Conservation (phyloP, 192 early-diverging fungal species). For the Thamnidium elegans region DNA sequence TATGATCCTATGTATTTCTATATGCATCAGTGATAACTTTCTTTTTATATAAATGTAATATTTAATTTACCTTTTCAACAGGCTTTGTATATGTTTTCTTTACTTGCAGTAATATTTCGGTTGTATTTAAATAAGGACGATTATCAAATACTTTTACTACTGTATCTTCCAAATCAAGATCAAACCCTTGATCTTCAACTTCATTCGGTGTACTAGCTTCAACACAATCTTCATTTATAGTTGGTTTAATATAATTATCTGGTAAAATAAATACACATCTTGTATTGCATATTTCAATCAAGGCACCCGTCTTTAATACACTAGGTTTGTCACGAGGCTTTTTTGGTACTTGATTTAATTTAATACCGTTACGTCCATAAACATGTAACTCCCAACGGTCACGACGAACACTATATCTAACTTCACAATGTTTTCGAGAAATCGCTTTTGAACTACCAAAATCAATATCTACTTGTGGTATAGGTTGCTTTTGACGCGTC, state of each 20-base stretch:
- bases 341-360: conserved; percentile 25
- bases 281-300: conserved; percentile 2
- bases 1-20: too few relatives aligned
- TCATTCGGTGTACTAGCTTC: neutral
- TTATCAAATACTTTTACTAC: too few relatives aligned
- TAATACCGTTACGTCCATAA: conserved; percentile 32
- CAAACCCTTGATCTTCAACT: too few relatives aligned
- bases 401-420: conserved; percentile 16
- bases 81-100: too few relatives aligned
- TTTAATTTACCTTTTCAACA: too few relatives aligned
- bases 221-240: neutral
- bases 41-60: too few relatives aligned
- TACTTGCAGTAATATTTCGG: too few relatives aligned
- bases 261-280: conserved; percentile 11
- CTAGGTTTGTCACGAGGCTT: conserved; percentile 16
- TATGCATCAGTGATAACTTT: too few relatives aligned
- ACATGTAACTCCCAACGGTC: conserved; percentile 31
- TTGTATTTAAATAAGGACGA: too few relatives aligned
- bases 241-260: neutral
- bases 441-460: conserved; percentile 30
- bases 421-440: conserved; percentile 33
- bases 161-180: too few relatives aligned
- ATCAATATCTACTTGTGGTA: conserved; percentile 19
- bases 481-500: too few relatives aligned
- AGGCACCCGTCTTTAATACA: conserved; percentile 21